A percentile compares a stretch with the other conserved stretches of the same genome.
These are phyloP conservation scores for Neurospora hispaniola DNA, from an alignment of 495 filamentous ascomycete genomes.

Conservation along the genomic window DNA sequence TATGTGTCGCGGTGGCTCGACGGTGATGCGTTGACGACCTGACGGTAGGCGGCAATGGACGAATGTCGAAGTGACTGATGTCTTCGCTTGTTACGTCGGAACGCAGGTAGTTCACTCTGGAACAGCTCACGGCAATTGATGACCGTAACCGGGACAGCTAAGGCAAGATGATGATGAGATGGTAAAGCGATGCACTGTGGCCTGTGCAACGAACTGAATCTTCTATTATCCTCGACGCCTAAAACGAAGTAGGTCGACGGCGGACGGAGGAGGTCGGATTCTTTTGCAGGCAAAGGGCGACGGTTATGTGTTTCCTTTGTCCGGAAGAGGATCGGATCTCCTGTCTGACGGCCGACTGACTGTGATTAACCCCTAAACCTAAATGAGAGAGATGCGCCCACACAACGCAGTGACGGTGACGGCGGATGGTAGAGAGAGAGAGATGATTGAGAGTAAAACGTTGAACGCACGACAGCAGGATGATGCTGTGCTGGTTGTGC, in stretches of 20 bases:
- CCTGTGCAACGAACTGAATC: constrained; percentile 25
- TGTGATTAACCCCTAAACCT: constrained; percentile 20
- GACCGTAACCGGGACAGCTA: constrained; percentile 17
- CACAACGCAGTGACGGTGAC: constrained; percentile 18
- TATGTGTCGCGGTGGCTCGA: not conserved
- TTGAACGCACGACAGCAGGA: constrained; percentile 21
- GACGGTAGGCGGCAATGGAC: constrained; percentile 1
- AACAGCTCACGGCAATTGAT: constrained; percentile 19
- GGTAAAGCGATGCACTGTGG: constrained; percentile 18
- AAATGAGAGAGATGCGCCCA: constrained; percentile 32
- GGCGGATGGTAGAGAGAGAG: constrained; percentile 1
- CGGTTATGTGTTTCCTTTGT: constrained; percentile 19
- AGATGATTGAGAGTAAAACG: constrained; percentile 5
- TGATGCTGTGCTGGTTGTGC: constrained; percentile 23
- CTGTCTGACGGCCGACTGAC: constrained; percentile 19
- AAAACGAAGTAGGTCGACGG: constrained; percentile 19
- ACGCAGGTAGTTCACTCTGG: constrained; percentile 6
- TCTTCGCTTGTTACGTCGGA: not conserved
- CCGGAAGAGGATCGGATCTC: constrained; percentile 21
- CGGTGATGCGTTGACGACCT: constrained; percentile 3
- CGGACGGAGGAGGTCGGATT: constrained; percentile 23
- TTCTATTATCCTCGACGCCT: constrained; percentile 25
- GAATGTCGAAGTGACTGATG: not conserved
- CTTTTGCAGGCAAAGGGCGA: constrained; percentile 20
- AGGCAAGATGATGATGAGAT: constrained; percentile 1